These are phyloP conservation scores for Sporothrix phasma DNA, from an alignment of 2,329 filamentous ascomycete species.

Conservation along the genomic window DNA sequence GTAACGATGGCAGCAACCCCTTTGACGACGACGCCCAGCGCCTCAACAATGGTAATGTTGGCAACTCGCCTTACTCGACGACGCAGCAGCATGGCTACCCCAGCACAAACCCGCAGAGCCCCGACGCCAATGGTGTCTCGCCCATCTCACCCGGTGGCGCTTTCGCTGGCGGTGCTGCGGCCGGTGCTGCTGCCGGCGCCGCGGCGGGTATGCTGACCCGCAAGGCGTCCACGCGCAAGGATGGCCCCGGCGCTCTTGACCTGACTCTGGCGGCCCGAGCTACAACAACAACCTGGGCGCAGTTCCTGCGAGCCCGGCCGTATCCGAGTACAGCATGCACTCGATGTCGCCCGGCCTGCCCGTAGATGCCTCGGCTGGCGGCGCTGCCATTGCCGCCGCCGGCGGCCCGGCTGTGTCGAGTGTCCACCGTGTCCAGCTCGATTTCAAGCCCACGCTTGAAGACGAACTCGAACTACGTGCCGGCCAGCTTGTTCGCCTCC, in stretches of 20 bases:
- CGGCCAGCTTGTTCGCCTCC: constrained; percentile 75
- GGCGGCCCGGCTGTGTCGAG: constrained; percentile 50
- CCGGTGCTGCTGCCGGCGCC: constrained; percentile 30
- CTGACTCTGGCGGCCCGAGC: constrained; percentile 37
- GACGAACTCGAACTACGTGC: constrained; percentile 77
- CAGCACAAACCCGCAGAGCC: constrained; percentile 30
- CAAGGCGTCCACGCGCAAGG: constrained; percentile 47
- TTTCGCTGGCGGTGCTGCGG: constrained; percentile 29
- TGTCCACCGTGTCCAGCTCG: constrained; percentile 87
- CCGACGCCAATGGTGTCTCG: constrained; percentile 21
- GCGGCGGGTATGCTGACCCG: constrained; percentile 36
- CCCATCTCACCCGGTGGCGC: constrained; percentile 21
- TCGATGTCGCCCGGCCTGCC: constrained; percentile 41
- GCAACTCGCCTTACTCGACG: constrained; percentile 33
- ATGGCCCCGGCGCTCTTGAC: constrained; percentile 42
- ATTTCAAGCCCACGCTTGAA: constrained; percentile 85
- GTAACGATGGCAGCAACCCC: constrained; percentile 54
- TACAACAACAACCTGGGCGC: constrained; percentile 25
- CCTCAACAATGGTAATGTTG: too few species aligned
- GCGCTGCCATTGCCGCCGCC: constrained; percentile 51
- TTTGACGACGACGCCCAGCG: constrained; percentile 56
- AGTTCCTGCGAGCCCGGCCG: constrained; percentile 48
- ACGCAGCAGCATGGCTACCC: constrained; percentile 27
- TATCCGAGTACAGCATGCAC: constrained; percentile 52
- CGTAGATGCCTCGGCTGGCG: constrained; percentile 38